These are phyloP conservation scores for Diplodia mutila DNA, from an alignment of 2,329 filamentous ascomycete genomes.

Conservation along the genomic window DNA sequence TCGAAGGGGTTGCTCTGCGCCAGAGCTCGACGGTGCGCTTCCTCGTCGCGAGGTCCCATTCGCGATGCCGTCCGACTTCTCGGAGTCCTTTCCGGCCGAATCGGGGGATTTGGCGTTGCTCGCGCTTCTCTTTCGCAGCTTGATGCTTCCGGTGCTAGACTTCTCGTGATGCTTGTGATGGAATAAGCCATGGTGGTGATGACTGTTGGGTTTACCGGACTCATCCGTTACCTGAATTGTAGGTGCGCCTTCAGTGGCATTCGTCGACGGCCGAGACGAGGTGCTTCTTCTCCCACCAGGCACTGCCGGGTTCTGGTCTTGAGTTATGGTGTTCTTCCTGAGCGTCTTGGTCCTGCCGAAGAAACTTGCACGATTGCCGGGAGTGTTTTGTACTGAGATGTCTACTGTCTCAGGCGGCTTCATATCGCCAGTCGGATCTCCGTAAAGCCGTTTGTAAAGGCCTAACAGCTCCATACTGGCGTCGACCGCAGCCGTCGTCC, in stretches of 20 bases:
- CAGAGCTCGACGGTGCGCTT: conserved; percentile 27
- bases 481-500: conserved; percentile 83
- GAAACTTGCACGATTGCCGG: conserved; percentile 53
- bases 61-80: conserved; percentile 25
- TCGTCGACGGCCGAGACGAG: conserved; percentile 32
- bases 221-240: conserved; percentile 72
- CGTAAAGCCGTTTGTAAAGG: conserved; percentile 81
- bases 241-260: conserved; percentile 55
- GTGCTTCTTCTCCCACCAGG: conserved; percentile 47
- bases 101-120: conserved; percentile 37
- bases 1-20: conserved; percentile 41
- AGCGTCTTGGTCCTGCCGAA: conserved; percentile 60
- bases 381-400: conserved; percentile 30
- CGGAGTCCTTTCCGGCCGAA: conserved; percentile 31
- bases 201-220: conserved; percentile 39
- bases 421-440: conserved; percentile 53
- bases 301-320: conserved; percentile 40
- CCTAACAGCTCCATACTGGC: conserved; percentile 82
- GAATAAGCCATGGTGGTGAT: conserved; percentile 35
- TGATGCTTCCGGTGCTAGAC: conserved; percentile 43
- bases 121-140: conserved; percentile 44
- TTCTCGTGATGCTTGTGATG: conserved; percentile 43
- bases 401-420: conserved; percentile 30
- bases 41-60: conserved; percentile 12
- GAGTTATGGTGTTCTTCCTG: conserved; percentile 20